Evolutionary conservation across 2,329 filamentous ascomycete species (phyloP), one percentile per base, ranked within the genome.

Genomic region (Metarhizium robertsii): DNA sequence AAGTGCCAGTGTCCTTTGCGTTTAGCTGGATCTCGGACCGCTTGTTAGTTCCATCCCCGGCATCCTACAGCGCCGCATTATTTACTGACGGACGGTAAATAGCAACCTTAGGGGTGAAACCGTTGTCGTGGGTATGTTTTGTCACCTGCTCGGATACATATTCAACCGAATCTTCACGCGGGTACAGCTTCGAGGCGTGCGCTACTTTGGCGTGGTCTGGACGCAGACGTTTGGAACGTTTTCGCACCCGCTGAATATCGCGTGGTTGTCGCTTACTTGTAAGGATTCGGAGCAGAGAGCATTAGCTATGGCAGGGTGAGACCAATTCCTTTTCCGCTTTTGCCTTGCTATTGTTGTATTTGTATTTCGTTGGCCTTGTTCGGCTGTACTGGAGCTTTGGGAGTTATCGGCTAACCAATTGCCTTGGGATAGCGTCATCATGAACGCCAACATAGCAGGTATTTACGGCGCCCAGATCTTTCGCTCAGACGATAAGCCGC

Each of bases 381-480:
- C 40, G 16, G 6, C 13, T 43, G 40, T 43, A 4, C 34, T 36
- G 7, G 8, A 36, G 13, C 34, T 8, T 36, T 36, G 34, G 18
- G 18, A 2, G 8, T 36, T 25, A 29, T 6, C 6, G 58, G 49
- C 25, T 45, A 46, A 38, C 11, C 1, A 46, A 52, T 11, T 36
- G 7, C 1, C 4, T 25, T n/a, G 43, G 4, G n/a, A 50, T 29
- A 76, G 74, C 67, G 73, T 83, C 53, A 81, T 84, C 57, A 84
- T 84, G 80, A 77, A 78, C 20, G 81, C 79, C 50, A 85, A 85
- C 60, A 79, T 78, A 30, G 80, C 80, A 0, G 80, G 80, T 25
- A 84, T 85, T 53, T 80, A 81, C 54, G 81, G 81, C 3, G 79
- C 79, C 0, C 80, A 84, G 62, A 78, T 84, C 57, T 84, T 84